phyloP scores from a whole-genome alignment of 805 yeast species.

The Blastobotrys parvus region DNA sequence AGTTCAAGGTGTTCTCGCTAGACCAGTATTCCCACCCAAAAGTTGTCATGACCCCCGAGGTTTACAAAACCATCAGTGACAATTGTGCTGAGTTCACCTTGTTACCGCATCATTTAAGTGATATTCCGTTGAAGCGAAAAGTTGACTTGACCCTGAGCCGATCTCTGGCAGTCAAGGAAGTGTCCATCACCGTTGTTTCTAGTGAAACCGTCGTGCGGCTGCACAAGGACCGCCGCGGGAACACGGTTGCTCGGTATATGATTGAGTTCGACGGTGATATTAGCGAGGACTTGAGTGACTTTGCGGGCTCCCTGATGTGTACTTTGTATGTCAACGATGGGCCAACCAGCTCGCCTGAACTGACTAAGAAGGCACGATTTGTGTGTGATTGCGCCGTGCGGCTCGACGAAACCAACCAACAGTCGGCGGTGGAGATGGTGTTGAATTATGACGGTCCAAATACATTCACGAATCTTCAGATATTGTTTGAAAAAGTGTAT shows the following conservation, averaged over 20 bases:
- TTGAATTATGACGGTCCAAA: neutral
- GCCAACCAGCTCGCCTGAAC: neutral
- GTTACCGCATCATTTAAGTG: neutral
- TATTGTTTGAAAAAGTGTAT: neutral
- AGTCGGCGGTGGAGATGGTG: neutral
- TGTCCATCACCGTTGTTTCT: neutral
- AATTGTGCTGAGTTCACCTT: neutral
- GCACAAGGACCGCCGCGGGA: neutral
- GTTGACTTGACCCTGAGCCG: neutral
- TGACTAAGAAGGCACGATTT: neutral
- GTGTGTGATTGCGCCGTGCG: neutral
- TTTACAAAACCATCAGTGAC: too few relatives aligned
- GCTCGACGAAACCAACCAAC: neutral
- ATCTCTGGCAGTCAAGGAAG: neutral
- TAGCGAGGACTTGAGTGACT: too few relatives aligned
- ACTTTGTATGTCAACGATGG: neutral
- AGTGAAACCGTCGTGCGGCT: neutral
- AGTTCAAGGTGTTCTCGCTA: neutral
- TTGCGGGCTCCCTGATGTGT: too few relatives aligned
- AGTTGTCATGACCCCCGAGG: too few relatives aligned
- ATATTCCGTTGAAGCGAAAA: slow-evolving; percentile 1
- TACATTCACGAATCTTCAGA: neutral
- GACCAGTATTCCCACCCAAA: too few relatives aligned
- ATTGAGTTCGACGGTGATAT: neutral
- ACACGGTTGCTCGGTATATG: neutral